phyloP scores from a whole-genome alignment of 805 yeast species.

The Kluyveromyces lactis region DNA sequence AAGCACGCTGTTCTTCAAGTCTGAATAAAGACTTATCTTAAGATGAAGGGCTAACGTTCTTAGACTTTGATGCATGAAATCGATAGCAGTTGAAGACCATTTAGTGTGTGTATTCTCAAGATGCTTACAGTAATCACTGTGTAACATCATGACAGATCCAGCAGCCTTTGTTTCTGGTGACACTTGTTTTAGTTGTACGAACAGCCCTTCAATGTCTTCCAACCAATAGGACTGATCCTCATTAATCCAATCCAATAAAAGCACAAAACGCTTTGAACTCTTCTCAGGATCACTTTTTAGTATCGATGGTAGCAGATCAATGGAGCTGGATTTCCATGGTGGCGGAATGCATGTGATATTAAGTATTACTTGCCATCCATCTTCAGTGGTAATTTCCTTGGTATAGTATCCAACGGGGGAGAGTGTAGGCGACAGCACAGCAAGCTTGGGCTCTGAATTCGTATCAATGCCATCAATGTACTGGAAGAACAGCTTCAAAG shows the following conservation, averaged over 20 bases:
- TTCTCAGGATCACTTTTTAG: background rate
- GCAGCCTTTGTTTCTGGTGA: background rate
- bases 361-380: background rate
- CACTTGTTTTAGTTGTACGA: slow-evolving; percentile 1
- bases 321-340: background rate
- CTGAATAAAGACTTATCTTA: background rate
- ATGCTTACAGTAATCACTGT: slow-evolving; percentile 12
- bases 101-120: slow-evolving; percentile 12
- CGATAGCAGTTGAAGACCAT: slow-evolving; percentile 20
- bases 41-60: slow-evolving; percentile 13
- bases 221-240: slow-evolving; percentile 17
- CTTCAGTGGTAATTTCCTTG: slow-evolving; percentile 2
- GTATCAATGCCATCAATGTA: slow-evolving; percentile 1
- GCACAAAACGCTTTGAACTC: background rate
- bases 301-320: background rate
- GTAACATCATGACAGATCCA: slow-evolving; percentile 11
- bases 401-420: slow-evolving; percentile 2
- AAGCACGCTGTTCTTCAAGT: background rate
- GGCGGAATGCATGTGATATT: background rate
- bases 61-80: slow-evolving; percentile 19
- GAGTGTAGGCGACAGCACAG: background rate
- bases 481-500: background rate
- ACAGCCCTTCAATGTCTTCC: slow-evolving; percentile 7
- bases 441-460: background rate
- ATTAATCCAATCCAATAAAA: slow-evolving; percentile 20